Evolutionary conservation across 345 rosid genomes (phyloP), one percentile per base, ranked within the genome.

Genomic region (Cardamine occulta): DNA sequence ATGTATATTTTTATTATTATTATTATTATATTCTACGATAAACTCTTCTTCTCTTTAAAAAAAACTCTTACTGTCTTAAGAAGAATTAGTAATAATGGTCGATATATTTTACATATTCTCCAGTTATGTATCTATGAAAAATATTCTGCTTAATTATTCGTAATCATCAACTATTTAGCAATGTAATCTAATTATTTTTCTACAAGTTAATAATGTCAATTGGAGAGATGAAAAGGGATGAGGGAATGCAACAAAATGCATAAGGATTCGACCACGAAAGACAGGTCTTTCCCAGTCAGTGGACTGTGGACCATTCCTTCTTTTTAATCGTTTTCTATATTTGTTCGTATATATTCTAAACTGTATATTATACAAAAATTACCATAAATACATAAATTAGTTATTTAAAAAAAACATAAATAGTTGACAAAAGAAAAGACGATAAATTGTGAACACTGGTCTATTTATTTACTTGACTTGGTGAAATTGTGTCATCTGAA

Each of bases 261-360:
- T 32, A 47, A 18, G 40, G 51, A 45, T 40, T 63, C 44, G 63
- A 53, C 13, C 21, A 64, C 44, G 15, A 24, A 17, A 17, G 58
- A 18, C 28, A 66, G 7, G 59, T 48, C 66, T 56, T 57, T 66
- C 51, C 19, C 23, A 57, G 59, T 66, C 66, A 57, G 58, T 44
- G 66, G 60, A 57, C 66, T 57, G 59, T 44, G 67, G 53, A 57
- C 29, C 60, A 74, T 66, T 47, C 10, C 12, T 10, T 56, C 39
- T 52, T 54, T 47, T 26, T 26, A 1, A 1, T 26, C 4, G 6
- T 6, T 44, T 57, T 28, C 60, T 28, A 29, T 15, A 29, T 29
- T 29, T 56, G 34, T 4, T 17, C 21, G 8, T 58, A 58, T 31
- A 8, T 31, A n/a, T 31, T 31, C 23, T 28, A 13, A 13, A 26